Base-by-base conservation (phyloP, 163 green algal genomes). In the Picocystis sp. region DNA sequence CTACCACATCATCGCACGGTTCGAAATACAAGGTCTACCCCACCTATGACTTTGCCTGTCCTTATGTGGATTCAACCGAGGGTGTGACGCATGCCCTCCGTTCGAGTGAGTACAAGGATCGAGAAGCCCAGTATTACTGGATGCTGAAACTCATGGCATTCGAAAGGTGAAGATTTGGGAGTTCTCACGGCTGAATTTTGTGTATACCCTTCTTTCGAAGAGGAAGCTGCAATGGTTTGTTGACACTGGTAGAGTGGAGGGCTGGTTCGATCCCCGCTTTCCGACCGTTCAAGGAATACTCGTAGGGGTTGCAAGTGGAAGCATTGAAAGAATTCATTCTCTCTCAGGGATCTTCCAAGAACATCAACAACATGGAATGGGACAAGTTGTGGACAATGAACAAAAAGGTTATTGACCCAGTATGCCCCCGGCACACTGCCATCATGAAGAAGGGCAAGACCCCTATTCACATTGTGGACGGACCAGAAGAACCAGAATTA, bases 371-470 rank as follows among this genome's bases (percentile, higher is more conserved):
- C 43, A 80, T 94, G 72, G 84, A 96, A 71, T 95, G 85, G 90
- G 90, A 97, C 75, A 97, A 97, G 78, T 82, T 99, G 42, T 99
- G 90, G 90, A 76, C 82, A n/a, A 90, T 96, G 63, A 99, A 99
- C 80, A 97, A 97, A 71, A 81, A 80, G 49, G 45, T 61, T 21
- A 92, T 98, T 35, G 90, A 97, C 75, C 89, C 89, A 0, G 76
- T 94, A 1, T 87, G 75, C 58, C 81, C 83, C 0, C 74, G 89
- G 5, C 87, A 96, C 75, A 94, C 86, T 3, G 84, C 84, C 0
- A 68, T 98, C 21, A 62, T 76, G 34, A 24, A 29, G 1, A 52
- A 60, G 1, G 64, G 55, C 43, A 63, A 54, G 24, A 86, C 96
- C 50, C 58, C 62, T 22, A 53, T 96, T 2, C 77, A 50, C 3